phyloP scores from a whole-genome alignment of 257 asterid genomes.

The Primulina eburnea region DNA sequence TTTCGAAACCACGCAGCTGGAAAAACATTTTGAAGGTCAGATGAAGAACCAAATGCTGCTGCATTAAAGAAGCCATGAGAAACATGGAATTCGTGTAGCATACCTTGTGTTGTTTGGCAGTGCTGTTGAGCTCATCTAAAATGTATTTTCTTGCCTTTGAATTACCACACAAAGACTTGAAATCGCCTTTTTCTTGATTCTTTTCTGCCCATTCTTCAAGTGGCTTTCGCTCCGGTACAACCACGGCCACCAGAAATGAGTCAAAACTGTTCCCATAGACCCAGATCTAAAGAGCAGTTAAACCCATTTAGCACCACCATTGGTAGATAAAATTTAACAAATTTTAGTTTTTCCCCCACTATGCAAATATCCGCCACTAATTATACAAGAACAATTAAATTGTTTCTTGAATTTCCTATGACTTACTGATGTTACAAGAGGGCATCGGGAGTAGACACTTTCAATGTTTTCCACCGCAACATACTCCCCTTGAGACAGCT shows the following conservation, averaged over 20 bases:
- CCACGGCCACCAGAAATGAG: constrained; percentile 88
- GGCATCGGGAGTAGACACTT: constrained; percentile 67
- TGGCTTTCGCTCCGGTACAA: constrained; percentile 68
- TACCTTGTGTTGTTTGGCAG: constrained; percentile 67
- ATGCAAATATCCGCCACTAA: neutral
- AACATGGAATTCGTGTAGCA: constrained; percentile 5
- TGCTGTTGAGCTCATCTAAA: constrained; percentile 68
- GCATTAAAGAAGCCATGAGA: constrained; percentile 7
- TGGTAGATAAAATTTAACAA: too few species aligned
- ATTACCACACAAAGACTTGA: constrained; percentile 53
- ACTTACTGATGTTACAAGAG: constrained; percentile 71
- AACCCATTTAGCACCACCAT: neutral
- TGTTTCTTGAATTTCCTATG: neutral
- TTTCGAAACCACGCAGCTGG: constrained; percentile 89
- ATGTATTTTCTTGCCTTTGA: constrained; percentile 55
- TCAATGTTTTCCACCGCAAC: constrained; percentile 85
- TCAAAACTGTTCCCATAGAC: constrained; percentile 87
- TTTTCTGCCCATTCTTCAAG: constrained; percentile 78
- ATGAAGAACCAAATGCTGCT: neutral
- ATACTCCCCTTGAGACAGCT: constrained; percentile 96
- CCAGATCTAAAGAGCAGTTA: constrained; percentile 57
- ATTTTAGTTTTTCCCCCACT: too few species aligned
- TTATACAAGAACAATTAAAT: too few species aligned
- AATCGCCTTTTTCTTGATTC: constrained; percentile 57
- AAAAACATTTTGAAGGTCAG: neutral